Evolutionary conservation across 2,329 filamentous ascomycete genomes (phyloP).

Genomic region (Seiridium cupressi): DNA sequence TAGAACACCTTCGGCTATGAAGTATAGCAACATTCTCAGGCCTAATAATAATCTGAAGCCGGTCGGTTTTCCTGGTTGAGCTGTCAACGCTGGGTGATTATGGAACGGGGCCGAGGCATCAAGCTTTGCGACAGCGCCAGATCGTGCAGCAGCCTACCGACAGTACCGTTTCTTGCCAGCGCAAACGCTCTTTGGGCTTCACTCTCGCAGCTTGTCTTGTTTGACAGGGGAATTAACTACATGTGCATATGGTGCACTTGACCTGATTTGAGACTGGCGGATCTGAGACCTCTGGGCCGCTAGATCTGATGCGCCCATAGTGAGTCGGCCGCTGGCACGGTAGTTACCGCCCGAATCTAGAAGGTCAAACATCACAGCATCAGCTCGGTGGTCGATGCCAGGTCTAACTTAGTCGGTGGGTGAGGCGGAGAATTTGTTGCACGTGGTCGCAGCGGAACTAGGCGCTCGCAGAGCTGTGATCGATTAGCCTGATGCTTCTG

Average conservation of each 20-base stretch:
- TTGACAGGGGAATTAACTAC: too few relatives aligned
- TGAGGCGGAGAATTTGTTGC: background rate
- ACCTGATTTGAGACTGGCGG: background rate
- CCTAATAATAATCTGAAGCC: too few relatives aligned
- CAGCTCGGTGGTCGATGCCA: background rate
- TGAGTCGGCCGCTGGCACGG: background rate
- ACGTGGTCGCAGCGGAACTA: background rate
- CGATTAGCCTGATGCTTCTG: background rate
- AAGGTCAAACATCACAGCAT: background rate
- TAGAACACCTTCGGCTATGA: too few relatives aligned
- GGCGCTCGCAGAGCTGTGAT: background rate
- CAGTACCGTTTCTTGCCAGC: too few relatives aligned
- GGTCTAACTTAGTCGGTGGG: background rate
- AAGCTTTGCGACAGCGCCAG: too few relatives aligned
- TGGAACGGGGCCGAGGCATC: too few relatives aligned
- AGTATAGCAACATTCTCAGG: too few relatives aligned
- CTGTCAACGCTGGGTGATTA: too few relatives aligned
- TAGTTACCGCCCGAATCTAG: background rate
- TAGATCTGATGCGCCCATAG: background rate
- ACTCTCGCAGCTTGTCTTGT: too few relatives aligned
- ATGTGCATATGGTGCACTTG: background rate
- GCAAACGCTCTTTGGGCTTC: too few relatives aligned
- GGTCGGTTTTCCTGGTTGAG: too few relatives aligned
- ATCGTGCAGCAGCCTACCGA: too few relatives aligned
- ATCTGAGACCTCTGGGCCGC: background rate